Base-by-base conservation (phyloP, 139 green algal genomes). In the Parachlorella kessleri region DNA sequence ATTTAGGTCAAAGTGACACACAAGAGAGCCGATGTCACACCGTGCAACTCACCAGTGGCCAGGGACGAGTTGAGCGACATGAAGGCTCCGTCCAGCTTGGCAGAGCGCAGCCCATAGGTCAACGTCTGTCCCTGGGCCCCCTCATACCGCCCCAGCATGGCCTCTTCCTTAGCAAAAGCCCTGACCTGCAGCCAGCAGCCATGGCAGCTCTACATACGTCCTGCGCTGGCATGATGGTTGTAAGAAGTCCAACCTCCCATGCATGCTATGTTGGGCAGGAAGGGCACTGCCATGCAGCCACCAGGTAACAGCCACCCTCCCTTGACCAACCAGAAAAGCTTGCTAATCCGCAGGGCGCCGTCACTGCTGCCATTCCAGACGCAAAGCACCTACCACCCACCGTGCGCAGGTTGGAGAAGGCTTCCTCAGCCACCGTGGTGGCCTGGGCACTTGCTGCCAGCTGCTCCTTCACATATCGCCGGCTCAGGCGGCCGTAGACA, bases 371-470 rank as follows among this genome's bases (percentile, higher is more conserved):
- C 84, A 26, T 81, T 65, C 4, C 6, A 14, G 53, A 81, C 42
- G 7, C 87, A 82, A 4, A 39, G n/a, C 26, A 87, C 80, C 78
- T n/a, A n/a, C n/a, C n/a, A n/a, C 80, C 73, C 9, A 95, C 91
- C 6, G 93, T 97, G 35, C 92, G 84, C 30, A 97, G 84, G 81
- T 90, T 89, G 36, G 76, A 66, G 36, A 92, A 70, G 40, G 73
- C 71, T 81, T 94, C 88, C 79, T 91, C 78, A 6, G 86, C 90
- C 39, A 96, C 83, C 14, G 73, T 66, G 72, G 85, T 89, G 8
- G 93, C 91, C 59, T 85, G 70, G 1, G 81, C 66, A 63, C 79
- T 76, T 38, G 81, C 81, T 26, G 35, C 42, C 32, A 76, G 80
- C 75, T 73, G 70, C 8, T 48, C 23, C 9, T 53, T 63, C 18